Evolutionary conservation across 768 basidiomycete species (phyloP), one percentile per base, ranked within the genome.

Genomic region (Boletus tomentosulus): DNA sequence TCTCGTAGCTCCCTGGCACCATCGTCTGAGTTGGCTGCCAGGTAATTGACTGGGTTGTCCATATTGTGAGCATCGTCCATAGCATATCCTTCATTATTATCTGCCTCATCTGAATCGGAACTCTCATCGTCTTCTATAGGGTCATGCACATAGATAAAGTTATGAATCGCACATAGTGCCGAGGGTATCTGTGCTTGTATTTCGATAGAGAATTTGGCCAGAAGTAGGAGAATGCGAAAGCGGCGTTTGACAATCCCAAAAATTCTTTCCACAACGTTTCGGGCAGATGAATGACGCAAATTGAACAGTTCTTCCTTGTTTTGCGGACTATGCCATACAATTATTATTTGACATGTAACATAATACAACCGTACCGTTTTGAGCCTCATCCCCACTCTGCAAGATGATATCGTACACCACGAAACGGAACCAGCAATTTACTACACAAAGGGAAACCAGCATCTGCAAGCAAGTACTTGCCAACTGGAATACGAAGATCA

Each of bases 351-450:
- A 27, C 27, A 27, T 27, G 27, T 27, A 27, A n/a, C 15, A 38
- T 13, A 38, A 16, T 38, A 16, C 16, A 37, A n/a, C n/a, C 16
- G 8, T 38, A n/a, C 31, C 31, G n/a, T 16, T 38, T 38, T 7
- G n/a, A 12, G 12, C 31, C 37, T 3, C 16, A 7, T 6, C 37
- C 15, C 37, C 37, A 38, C 15, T 38, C 37, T n/a, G 15, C 15
- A 15, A 38, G 16, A 38, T 38, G 71, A 60, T 77, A 76, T 2
- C 62, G 57, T 3, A 73, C 68, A 43, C 71, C 65, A 7, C 57
- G 53, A 48, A 74, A 76, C 16, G 75, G 76, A 3, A 75, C 65
- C 0, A 78, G 60, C 1, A 76, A 63, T 3, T 58, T 31, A 56
- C 72, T 34, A 0, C 31, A 58, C 13, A 27, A 33, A 0, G 51